Evolutionary conservation across 2,329 filamentous ascomycete species (phyloP).

Genomic region (Apiospora aurea): DNA sequence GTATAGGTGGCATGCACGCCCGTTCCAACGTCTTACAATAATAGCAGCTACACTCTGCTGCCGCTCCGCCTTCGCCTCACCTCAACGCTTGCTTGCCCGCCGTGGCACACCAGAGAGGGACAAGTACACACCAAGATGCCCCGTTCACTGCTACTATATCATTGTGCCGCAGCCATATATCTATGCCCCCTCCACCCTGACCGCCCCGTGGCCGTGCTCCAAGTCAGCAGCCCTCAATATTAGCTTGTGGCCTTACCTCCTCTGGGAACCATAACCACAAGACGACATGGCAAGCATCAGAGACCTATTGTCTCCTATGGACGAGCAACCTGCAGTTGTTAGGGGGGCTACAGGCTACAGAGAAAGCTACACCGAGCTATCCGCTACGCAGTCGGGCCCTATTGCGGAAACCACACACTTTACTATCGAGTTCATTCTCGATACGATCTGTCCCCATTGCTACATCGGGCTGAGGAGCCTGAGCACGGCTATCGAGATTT

Average conservation of each 20-base stretch:
- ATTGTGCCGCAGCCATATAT: background rate
- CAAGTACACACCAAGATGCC: background rate
- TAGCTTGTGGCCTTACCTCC: background rate
- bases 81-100: background rate
- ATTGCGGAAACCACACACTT: slow-evolving; percentile 40
- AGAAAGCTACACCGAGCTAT: background rate
- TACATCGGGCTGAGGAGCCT: slow-evolving; percentile 57
- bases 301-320: slow-evolving; percentile 38
- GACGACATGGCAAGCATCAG: slow-evolving; percentile 38
- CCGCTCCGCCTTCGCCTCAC: background rate
- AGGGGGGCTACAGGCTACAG: slow-evolving; percentile 8
- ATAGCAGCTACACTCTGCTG: background rate
- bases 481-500: slow-evolving; percentile 52
- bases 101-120: background rate
- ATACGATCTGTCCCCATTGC: slow-evolving; percentile 60
- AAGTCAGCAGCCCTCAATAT: background rate
- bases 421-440: slow-evolving; percentile 55
- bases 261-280: background rate
- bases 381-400: background rate
- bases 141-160: background rate
- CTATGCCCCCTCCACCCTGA: background rate
- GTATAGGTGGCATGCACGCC: background rate
- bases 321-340: slow-evolving; percentile 26
- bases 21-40: background rate
- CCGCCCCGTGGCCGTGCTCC: background rate